phyloP scores from a whole-genome alignment of 1,139 yeast species.

The Taiozyma onychis region DNA sequence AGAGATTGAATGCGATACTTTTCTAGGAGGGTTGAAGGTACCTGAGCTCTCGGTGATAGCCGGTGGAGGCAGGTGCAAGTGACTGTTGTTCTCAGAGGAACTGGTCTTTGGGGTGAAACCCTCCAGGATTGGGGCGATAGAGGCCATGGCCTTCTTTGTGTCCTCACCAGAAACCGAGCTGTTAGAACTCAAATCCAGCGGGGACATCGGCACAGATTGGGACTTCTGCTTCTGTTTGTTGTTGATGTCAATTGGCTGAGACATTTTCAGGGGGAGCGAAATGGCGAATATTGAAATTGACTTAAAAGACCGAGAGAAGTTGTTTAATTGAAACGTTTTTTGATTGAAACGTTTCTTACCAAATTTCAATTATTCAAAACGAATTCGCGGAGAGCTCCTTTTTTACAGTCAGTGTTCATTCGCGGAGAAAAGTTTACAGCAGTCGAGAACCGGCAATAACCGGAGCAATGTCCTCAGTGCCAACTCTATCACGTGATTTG shows the following conservation, averaged over 20 bases:
- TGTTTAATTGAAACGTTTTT: too few species aligned
- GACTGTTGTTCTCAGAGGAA: slow-evolving; percentile 44
- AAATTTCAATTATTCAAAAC: not conserved
- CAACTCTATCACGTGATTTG: too few species aligned
- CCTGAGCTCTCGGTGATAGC: slow-evolving; percentile 22
- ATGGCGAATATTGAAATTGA: too few species aligned
- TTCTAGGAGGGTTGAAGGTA: slow-evolving; percentile 23
- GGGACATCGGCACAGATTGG: slow-evolving; percentile 25
- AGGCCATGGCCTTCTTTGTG: slow-evolving; percentile 58
- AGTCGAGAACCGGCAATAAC: too few species aligned
- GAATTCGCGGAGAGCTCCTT: not conserved
- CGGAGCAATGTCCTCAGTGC: too few species aligned
- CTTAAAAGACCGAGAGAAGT: too few species aligned
- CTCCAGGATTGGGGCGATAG: slow-evolving; percentile 73
- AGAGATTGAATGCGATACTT: slow-evolving; percentile 23
- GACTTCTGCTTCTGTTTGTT: slow-evolving; percentile 4
- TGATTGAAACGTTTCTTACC: too few species aligned
- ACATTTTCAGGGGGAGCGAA: not conserved
- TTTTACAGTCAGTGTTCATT: too few species aligned
- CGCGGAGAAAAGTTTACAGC: too few species aligned
- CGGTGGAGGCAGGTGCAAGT: slow-evolving; percentile 31
- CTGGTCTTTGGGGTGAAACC: slow-evolving; percentile 68
- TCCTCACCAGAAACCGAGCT: slow-evolving; percentile 19
- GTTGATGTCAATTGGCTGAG: slow-evolving; percentile 18
- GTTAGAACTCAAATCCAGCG: slow-evolving; percentile 23